Percentiles rank a stretch among this genome's conserved stretches.
Conservation (phyloP, 2,329 filamentous ascomycete genomes). For the Phialemonium atrogriseum region DNA sequence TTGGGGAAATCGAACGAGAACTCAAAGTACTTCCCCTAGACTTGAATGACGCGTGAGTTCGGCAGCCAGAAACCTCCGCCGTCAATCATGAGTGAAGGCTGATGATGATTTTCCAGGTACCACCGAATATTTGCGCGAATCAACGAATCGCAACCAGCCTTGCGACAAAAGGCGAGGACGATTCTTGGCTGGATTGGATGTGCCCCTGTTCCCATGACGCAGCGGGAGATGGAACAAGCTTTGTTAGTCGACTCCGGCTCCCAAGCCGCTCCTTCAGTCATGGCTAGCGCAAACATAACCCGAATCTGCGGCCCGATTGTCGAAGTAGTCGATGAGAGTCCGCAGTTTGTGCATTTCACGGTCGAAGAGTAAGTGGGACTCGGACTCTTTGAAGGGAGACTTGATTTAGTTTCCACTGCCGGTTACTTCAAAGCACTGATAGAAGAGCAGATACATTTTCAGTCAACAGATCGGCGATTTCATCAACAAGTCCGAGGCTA, state of each 20-base stretch:
- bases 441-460: constrained; percentile 6
- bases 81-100: background rate
- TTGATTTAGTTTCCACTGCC: too few relatives aligned
- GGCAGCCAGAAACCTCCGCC: background rate
- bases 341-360: constrained; percentile 24
- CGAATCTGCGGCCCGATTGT: constrained; percentile 20
- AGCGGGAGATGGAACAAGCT: constrained; percentile 11
- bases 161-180: constrained; percentile 6
- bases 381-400: too few relatives aligned
- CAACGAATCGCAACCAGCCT: constrained; percentile 4
- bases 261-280: too few relatives aligned
- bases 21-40: constrained; percentile 17
- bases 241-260: too few relatives aligned
- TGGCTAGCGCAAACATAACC: too few relatives aligned
- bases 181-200: constrained; percentile 16
- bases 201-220: constrained; percentile 10
- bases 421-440: too few relatives aligned
- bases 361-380: constrained; percentile 19
- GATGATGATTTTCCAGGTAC: constrained; percentile 6
- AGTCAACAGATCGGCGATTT: constrained; percentile 5
- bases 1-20: constrained; percentile 17
- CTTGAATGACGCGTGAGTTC: constrained; percentile 21
- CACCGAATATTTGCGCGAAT: constrained; percentile 8
- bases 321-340: constrained; percentile 17
- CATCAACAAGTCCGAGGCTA: constrained; percentile 6